Percentiles rank a stretch among this genome's conserved stretches.
Evolutionary conservation across 257 asterid species (phyloP).

Genomic region (Verbena officinalis): DNA sequence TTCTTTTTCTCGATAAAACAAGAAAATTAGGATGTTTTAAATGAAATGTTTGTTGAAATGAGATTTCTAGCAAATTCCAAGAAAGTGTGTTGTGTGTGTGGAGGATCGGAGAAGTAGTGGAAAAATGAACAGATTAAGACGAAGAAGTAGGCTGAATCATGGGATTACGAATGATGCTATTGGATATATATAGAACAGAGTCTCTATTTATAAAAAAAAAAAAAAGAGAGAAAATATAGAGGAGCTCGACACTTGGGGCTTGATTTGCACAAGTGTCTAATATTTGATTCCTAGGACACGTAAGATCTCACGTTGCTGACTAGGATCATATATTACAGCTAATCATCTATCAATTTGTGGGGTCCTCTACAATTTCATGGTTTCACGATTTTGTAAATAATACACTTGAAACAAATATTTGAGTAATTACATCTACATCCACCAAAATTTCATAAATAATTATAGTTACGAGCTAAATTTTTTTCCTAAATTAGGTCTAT

Average conservation of each 20-base stretch:
- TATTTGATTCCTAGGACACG: conserved; percentile 40
- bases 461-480: too few species aligned
- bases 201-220: background rate
- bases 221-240: background rate
- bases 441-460: too few species aligned
- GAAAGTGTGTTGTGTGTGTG: conserved; percentile 1
- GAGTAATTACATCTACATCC: too few species aligned
- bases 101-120: too few species aligned
- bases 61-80: background rate
- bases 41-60: background rate
- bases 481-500: too few species aligned
- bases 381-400: too few species aligned
- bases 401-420: too few species aligned
- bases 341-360: conserved; percentile 23
- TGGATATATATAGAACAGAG: background rate
- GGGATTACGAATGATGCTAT: background rate
- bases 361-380: conserved; percentile 24
- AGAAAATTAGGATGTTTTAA: too few species aligned
- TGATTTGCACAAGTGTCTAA: conserved; percentile 36
- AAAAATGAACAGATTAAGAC: background rate
- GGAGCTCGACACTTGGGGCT: conserved; percentile 4
- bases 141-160: background rate
- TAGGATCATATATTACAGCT: conserved; percentile 29
- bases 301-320: conserved; percentile 55
- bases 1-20: background rate